Base-by-base conservation (phyloP, 1,284 basidiomycete species). In the Ustilago vetiveriae region DNA sequence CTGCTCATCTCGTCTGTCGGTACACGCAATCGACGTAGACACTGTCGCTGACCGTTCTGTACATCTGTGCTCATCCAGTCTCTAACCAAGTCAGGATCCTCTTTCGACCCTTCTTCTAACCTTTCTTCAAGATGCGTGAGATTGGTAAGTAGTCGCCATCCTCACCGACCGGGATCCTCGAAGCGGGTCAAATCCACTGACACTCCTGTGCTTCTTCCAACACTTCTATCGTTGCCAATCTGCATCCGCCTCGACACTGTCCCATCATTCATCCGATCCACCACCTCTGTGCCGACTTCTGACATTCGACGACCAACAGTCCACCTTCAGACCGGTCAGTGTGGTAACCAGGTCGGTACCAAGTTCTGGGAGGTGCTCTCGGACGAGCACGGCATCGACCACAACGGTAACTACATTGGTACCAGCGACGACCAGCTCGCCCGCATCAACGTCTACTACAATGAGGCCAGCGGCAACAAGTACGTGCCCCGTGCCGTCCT, bases 331-430 rank as follows among this genome's bases (percentile, higher is more conserved):
- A 85, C 70, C 67, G 77, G 76, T 64, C 80, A 82, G 71, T 82
- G 81, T 69, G 81, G 81, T 74, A 82, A 82, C 78, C 81, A 82
- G 60, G 75, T 82, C 54, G 80, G 81, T 90, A 91, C 92, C 87
- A 96, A 96, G 85, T 97, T 98, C 89, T 97, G 93, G 94, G 93
- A 91, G 85, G 93, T 92, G 78, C 72, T 98, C 82, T 94, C 92
- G 63, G 93, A 97, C 84, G 94, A 98, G 87, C 94, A 98, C 84
- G 92, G 92, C 82, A 93, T 97, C 84, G 92, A 92, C 84, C 86
- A 86, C 83, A 91, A 94, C 86, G 94, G 94, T 43, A 70, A 74
- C 72, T 98, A 97, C 89, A 90, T 90, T 84, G 95, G 95, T 81
- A 92, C 84, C 84, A 90, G 90, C 82, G 90, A 90, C 83, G 94